phyloP scores from a whole-genome alignment of 202 grass and related monocot genomes.

The Zoysia matrella region DNA sequence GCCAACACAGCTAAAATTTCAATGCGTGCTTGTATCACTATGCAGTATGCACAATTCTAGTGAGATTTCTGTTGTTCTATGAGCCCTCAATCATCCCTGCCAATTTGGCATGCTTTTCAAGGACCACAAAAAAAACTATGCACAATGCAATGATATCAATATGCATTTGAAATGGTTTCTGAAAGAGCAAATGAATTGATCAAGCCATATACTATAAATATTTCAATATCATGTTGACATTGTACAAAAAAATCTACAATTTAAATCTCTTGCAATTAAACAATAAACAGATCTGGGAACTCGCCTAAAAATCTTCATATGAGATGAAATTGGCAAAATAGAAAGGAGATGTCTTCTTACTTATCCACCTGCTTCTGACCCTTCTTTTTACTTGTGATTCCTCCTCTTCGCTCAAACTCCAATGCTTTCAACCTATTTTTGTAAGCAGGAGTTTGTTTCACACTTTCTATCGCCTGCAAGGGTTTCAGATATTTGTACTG shows the following conservation, averaged over 20 bases:
- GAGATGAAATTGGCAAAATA: slow-evolving; percentile 7
- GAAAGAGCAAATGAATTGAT: slow-evolving; percentile 24
- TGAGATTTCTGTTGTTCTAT: no score
- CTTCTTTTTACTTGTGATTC: slow-evolving; percentile 89
- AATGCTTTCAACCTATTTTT: slow-evolving; percentile 94
- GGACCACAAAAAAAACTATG: background rate
- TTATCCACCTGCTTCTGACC: slow-evolving; percentile 81
- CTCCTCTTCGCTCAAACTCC: slow-evolving; percentile 87
- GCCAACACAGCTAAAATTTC: background rate
- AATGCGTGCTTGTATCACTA: background rate
- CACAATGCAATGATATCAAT: slow-evolving; percentile 4
- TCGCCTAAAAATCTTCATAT: background rate
- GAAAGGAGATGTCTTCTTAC: slow-evolving; percentile 59
- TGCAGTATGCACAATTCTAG: no score
- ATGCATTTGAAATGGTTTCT: slow-evolving; percentile 15
- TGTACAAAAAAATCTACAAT: background rate
- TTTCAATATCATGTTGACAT: slow-evolving; percentile 21
- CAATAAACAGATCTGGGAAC: background rate
- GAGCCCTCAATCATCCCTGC: no score
- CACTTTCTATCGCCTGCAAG: slow-evolving; percentile 80
- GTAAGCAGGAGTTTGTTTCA: slow-evolving; percentile 98
- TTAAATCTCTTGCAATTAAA: slow-evolving; percentile 21
- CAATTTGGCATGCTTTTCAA: no score
- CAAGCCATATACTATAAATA: background rate
- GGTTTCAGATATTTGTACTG: background rate